Base-by-base conservation (phyloP, 495 filamentous ascomycete species). In the Penicillium tannophilum region DNA sequence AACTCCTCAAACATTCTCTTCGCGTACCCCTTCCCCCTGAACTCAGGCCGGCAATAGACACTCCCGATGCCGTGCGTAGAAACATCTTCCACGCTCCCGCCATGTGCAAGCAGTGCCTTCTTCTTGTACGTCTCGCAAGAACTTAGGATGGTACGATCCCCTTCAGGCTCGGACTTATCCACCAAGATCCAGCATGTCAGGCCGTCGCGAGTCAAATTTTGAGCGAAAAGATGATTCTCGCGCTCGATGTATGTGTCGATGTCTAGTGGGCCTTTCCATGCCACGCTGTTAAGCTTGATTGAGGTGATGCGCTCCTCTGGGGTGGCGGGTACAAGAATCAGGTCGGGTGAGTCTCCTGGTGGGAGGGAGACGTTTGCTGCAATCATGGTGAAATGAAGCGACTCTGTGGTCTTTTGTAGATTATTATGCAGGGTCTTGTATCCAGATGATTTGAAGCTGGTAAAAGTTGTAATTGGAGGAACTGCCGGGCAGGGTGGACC, bases 131-230 rank as follows among this genome's bases (percentile, higher is more conserved):
- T 86, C 72, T 98, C 94, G 72, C 92, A 96, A 14, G 90, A 88
- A 28, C 86, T 84, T 1, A 96, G 82, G 42, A 97, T 82, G 0
- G 84, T 82, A 45, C 91, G 78, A 6, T 72, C 42, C 17, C 79
- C 74, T 23, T 79, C 72, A 8, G 76, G 67, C 45, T 76, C 68
- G 46, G 60, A 63, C 52, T 76, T 57, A 63, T 92, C 84, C 1
- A 92, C 88, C 3, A 98, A 82, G 58, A 96, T 84, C 94, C 94
- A 98, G 68, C 87, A 85, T 11, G 88, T 90, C 43, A 97, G 75
- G 42, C 89, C 90, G 66, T 94, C 76, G 47, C 82, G 79, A 31
- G 89, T 86, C 20, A 95, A 76, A 0, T 78, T 76, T 49, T 90
- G 85, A n/a, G 80, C 81, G 6, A 76, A 74, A 3, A 97, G 83